Evolutionary conservation across 2,329 filamentous ascomycete species (phyloP), one percentile per base, ranked within the genome.

Genomic region (Xylariales sp.): DNA sequence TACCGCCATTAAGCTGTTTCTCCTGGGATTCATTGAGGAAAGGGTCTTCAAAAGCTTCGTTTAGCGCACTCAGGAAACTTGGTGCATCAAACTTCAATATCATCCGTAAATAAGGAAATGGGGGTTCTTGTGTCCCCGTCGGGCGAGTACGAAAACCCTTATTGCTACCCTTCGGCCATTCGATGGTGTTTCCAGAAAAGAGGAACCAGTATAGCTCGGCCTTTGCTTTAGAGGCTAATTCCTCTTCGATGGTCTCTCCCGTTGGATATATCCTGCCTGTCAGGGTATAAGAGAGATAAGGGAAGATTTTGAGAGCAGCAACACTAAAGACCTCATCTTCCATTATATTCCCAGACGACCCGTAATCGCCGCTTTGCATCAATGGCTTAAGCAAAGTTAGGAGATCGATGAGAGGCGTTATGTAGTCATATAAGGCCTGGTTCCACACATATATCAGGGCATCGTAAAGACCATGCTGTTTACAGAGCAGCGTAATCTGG

Each of bases 391-490:
- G 78, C n/a, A 97, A 83, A 14, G 87, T 83, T 56, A 97, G 83
- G 1, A 99, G 86, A 69, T 97, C 94, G 72, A 93, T 91, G 64
- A 98, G 84, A 1, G 96, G 95, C 1, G 94, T 97, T 69, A 97
- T 90, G 75, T 97, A 97, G 79, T 99, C 97, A 69, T 85, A 84
- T 34, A 99, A 83, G 2, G 93, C 94, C 78, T 93, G 91, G 68
- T 97, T 98, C 96, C 96, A 99, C 63, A 99, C 92, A 78, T 98
- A 97, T 50, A 97, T 94, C 64, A 97, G 87, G 1, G 96, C 97
- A 80, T 99, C 97, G 76, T 97, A 99, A 3, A 99, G 86, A 71
- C 91, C 89, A 78, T 98, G 90, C 77, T 95, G 91, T 78, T 96
- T 97, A 85, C 96, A 99, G 30, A 99, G 84, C 12, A 87, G 87